A percentile compares a stretch with the other conserved stretches of the same genome.
These are phyloP conservation scores for Neurospora sp. DNA, from an alignment of 2,329 filamentous ascomycete genomes.

Conservation along the genomic window DNA sequence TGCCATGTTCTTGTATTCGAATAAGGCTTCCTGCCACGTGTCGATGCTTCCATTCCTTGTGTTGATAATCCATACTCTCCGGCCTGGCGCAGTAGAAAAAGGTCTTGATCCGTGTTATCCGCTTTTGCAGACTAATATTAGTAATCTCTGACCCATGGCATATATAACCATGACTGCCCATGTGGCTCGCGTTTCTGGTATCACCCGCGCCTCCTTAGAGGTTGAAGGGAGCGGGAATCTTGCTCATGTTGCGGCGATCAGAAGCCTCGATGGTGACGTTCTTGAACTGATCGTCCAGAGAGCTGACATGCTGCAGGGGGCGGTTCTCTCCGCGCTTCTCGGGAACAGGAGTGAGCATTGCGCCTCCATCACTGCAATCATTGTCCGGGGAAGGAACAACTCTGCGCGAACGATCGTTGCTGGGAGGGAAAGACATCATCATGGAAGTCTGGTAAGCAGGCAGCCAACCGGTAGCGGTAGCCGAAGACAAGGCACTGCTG, in stretches of 20 bases:
- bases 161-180: background rate
- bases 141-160: background rate
- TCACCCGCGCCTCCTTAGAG: background rate
- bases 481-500: slow-evolving; percentile 41
- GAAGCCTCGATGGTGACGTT: slow-evolving; percentile 11
- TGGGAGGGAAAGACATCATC: slow-evolving; percentile 9
- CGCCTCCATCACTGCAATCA: slow-evolving; percentile 17
- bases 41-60: background rate
- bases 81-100: background rate
- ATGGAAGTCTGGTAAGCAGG: slow-evolving; percentile 32
- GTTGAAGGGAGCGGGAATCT: background rate
- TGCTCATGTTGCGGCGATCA: slow-evolving; percentile 5
- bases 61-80: background rate
- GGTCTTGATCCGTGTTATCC: background rate
- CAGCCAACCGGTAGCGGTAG: slow-evolving; percentile 43
- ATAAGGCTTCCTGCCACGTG: background rate
- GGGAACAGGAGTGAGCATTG: slow-evolving; percentile 11
- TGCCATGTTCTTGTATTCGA: background rate
- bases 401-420: slow-evolving; percentile 13
- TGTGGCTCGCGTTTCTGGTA: background rate
- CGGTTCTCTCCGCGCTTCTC: slow-evolving; percentile 36
- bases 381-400: slow-evolving; percentile 32
- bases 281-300: slow-evolving; percentile 21
- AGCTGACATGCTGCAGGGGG: slow-evolving; percentile 26
- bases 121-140: background rate